Base-by-base conservation (phyloP, 23 red algal genomes). In the Cyanidium caldarium region DNA sequence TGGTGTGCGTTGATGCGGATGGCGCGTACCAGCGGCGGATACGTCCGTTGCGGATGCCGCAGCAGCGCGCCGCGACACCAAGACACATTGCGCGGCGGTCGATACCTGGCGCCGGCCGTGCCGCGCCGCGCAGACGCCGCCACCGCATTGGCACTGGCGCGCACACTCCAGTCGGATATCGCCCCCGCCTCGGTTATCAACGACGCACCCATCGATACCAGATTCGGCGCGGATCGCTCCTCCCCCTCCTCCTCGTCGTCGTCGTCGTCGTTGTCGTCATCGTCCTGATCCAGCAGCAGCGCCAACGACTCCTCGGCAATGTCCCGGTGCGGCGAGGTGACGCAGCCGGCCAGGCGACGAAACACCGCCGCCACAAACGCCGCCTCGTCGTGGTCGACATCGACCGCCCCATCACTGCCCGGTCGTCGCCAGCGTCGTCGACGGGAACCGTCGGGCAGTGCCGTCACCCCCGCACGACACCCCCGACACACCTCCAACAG, bases 261-360 rank as follows among this genome's bases (percentile, higher is more conserved):
- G 31, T 61, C 51, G 23, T 61, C 51, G 23, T 61, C 51, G 31
- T 61, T 28, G 23, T 61, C 51, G n/a, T 29, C 35, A 0, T 34
- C 31, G 36, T 75, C 70, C n/a, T 75, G 38, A n/a, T 75, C 58
- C 2, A 56, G 45, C 7, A 75, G 58, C 46, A 75, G 46, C 0
- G 43, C 30, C 3, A 75, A 28, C 37, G 70, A 34, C 33, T 61
- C 45, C 58, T 75, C 70, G 7, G 70, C 70, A 3, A 75, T 39
- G 58, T 75, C 70, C 16, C 70, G 58, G 28, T 75, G 70, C 35
- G 46, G 36, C 0, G 70, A 75, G 0, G 70, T 61, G 35, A 75
- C 43, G 38, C 70, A 75, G 28, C 35, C 37, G 16, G 70, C 70
- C 12, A 75, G 58, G 13, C 70, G 70, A 35, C 58, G 70, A 75